phyloP scores from a whole-genome alignment of 2,329 filamentous ascomycete genomes.

The Orbilia oligospora region DNA sequence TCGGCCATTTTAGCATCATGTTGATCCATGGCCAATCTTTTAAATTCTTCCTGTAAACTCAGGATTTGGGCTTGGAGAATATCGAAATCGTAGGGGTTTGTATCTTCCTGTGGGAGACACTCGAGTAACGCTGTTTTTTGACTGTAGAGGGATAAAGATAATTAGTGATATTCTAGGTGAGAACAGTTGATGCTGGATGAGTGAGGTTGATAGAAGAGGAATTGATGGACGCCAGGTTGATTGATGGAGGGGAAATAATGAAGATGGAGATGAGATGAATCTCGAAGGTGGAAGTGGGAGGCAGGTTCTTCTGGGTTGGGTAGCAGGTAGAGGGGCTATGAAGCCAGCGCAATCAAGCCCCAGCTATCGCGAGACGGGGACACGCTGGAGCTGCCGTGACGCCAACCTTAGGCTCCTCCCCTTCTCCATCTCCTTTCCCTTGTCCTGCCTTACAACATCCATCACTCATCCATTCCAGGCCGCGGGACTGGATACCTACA shows the following conservation, averaged over 20 bases:
- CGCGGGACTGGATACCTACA: neutral
- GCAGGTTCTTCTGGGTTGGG: constrained; percentile 10
- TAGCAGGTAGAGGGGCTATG: neutral
- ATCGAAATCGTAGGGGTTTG: constrained; percentile 30
- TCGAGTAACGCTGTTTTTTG: constrained; percentile 44
- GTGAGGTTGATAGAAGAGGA: neutral
- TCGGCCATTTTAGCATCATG: constrained; percentile 1
- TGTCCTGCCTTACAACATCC: neutral
- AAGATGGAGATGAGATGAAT: neutral
- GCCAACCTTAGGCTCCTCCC: neutral
- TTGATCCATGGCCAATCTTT: constrained; percentile 41
- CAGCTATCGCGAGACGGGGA: neutral
- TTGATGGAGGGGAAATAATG: neutral
- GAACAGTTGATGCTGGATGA: neutral
- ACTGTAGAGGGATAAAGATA: neutral
- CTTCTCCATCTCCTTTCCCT: neutral
- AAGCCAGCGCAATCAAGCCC: neutral
- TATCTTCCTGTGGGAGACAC: constrained; percentile 38
- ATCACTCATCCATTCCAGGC: neutral
- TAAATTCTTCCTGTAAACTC: constrained; percentile 43
- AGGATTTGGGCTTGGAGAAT: constrained; percentile 37
- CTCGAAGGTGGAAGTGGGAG: neutral
- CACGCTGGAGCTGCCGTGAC: neutral
- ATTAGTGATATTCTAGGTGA: constrained; percentile 14
- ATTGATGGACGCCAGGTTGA: no score